Base-by-base conservation (phyloP, 805 yeast species). In the Zygoascus flipseniorum region DNA sequence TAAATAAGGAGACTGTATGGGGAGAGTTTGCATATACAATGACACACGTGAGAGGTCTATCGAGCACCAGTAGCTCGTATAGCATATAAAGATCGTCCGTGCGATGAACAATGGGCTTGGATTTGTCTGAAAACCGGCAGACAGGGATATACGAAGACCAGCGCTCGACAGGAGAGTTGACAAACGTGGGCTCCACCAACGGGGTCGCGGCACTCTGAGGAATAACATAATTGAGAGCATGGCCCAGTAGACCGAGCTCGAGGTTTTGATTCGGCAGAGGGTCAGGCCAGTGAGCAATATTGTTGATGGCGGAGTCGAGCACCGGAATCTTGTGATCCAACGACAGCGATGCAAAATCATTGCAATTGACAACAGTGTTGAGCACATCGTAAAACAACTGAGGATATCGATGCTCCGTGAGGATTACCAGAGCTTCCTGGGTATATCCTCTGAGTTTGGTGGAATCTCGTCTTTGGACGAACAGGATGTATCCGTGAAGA, bases 241-340 rank as follows among this genome's bases (percentile, higher is more conserved):
- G 18, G 31, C 62, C 62, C 31, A 60, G 52, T 41, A 59, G 56
- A 18, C 56, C 59, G 13, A 59, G 32, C 35, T 58, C 58, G n/a
- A 59, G 43, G 16, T 50, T 37, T 10, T n/a, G 48, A 14, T 48
- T 48, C 16, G 16, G 43, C 18, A 18, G 42, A 8, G 58, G 58
- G 18, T 55, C 57, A 8, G 63, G 64, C 66, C 66, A 63, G 13
- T 50, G 26, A 8, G 64, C 54, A 5, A 63, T 57, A 42, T 58
- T 54, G 39, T 48, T 50, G 14, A 63, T 50, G 23, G 64, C 65
- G 2, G 59, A 50, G 52, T 63, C 65, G 5, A 63, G 43, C 10
- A 58, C 43, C 2, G 63, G 62, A 37, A 60, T 41, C 45, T 60
- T 58, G 8, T 53, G 51, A 19, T 58, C 62, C 50, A 59, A 46